Percentiles rank a stretch among this genome's conserved stretches.
These are phyloP conservation scores for Echinochloa phyllopogon DNA, from an alignment of 176 grass and related monocot genomes.

Conservation along the genomic window DNA sequence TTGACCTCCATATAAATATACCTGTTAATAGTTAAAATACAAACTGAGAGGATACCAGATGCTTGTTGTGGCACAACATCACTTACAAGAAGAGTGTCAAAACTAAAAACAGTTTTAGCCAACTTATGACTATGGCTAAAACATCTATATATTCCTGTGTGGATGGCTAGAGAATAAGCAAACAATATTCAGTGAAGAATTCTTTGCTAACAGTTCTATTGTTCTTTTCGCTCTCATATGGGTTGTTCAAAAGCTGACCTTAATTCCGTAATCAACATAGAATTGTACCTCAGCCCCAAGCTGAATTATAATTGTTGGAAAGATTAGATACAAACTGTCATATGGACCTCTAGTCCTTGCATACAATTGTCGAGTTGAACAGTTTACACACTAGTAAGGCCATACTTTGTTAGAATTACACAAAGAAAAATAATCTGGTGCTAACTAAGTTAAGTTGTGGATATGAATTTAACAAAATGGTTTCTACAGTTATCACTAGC, in stretches of 20 bases:
- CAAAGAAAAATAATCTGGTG: background rate
- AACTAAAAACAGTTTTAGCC: background rate
- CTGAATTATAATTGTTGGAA: slow-evolving; percentile 9
- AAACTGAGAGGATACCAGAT: background rate
- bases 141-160: slow-evolving; percentile 6
- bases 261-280: background rate
- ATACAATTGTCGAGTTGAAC: background rate
- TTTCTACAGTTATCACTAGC: background rate
- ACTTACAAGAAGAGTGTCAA: background rate
- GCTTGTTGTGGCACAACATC: background rate
- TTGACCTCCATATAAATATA: slow-evolving; percentile 65
- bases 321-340: background rate
- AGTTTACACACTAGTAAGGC: background rate
- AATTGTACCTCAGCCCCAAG: background rate
- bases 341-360: background rate
- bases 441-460: background rate
- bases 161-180: background rate
- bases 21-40: slow-evolving; percentile 28
- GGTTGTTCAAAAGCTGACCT: background rate
- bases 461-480: slow-evolving; percentile 6
- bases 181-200: slow-evolving; percentile 4
- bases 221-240: background rate
- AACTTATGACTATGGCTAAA: background rate
- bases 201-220: background rate
- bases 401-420: background rate